These are phyloP conservation scores for Neonectria coccinea DNA, from an alignment of 2,329 filamentous ascomycete genomes.

Conservation along the genomic window DNA sequence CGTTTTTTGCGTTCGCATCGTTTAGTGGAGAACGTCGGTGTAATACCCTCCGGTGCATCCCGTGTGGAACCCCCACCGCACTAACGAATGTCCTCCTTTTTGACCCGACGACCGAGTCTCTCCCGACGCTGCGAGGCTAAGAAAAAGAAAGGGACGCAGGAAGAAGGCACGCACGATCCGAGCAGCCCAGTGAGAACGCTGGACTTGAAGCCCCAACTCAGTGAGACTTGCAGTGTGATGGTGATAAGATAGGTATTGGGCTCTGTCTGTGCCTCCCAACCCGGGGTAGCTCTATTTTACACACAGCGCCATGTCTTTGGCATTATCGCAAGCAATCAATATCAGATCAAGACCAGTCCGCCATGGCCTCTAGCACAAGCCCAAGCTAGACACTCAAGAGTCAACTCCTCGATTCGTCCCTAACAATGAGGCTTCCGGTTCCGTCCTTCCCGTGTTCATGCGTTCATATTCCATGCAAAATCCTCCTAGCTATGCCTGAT, in stretches of 20 bases:
- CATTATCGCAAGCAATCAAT: slow-evolving; percentile 39
- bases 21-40: slow-evolving; percentile 36
- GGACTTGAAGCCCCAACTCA: background rate
- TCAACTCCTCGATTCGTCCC: slow-evolving; percentile 43
- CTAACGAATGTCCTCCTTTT: slow-evolving; percentile 39
- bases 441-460: slow-evolving; percentile 42
- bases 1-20: slow-evolving; percentile 10
- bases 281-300: slow-evolving; percentile 38
- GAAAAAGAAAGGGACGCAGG: slow-evolving; percentile 10
- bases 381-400: slow-evolving; percentile 40
- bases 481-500: slow-evolving; percentile 44
- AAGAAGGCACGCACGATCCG: background rate
- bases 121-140: slow-evolving; percentile 29
- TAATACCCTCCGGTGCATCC: slow-evolving; percentile 36
- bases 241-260: slow-evolving; percentile 6
- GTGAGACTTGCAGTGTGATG: background rate
- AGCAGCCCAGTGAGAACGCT: background rate
- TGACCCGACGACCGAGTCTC: slow-evolving; percentile 43
- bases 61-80: slow-evolving; percentile 34
- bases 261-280: slow-evolving; percentile 29
- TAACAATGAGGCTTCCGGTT: slow-evolving; percentile 37
- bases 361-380: slow-evolving; percentile 32
- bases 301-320: slow-evolving; percentile 32
- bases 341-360: slow-evolving; percentile 37
- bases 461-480: slow-evolving; percentile 47